Evolutionary conservation across 345 rosid genomes (phyloP), one percentile per base, ranked within the genome.

Genomic region (Brassica cretica): DNA sequence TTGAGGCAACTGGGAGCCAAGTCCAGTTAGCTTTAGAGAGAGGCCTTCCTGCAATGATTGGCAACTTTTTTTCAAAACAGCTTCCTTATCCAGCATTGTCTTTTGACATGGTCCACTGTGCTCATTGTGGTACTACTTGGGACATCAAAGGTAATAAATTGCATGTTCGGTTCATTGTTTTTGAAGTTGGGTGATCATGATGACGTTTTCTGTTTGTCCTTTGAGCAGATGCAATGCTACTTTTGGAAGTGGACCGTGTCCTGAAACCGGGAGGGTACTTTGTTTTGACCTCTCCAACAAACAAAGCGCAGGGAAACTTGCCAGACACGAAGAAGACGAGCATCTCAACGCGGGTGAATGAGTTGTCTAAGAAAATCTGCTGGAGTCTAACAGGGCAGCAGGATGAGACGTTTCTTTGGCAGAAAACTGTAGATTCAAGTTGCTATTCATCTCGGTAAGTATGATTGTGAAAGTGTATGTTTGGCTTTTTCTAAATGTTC

Each of bases 31-130:
- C 99, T 71, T 87, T 95, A 62, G 98, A 95, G 87, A 90, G 99
- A 86, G 99, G 99, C 74, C 98, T 95, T 80, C 99, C 98, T 14
- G 98, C 99, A 16, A 90, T 95, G 88, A 93, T 95, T 78, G 97
- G 96, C 67, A 91, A 89, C 72, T 95, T 95, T 78, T 80, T 88
- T 72, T 88, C 96, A 33, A 86, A 84, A 61, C 94, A 93, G 76
- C 96, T 95, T 79, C 99, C 99, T 33, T 93, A 89, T 74, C 99
- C 99, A 25, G 80, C 92, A 8, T 76, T 95, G 81, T 93, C 97
- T 66, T 95, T 85, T 82, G 97, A 89, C 87, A 91, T 93, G 97
- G 88, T 95, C 79, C 99, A 95, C 84, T 95, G 99, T 82, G 94
- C 99, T 76, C 97, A 93, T 33, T 95, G 99, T 33, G 94, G 97